Base-by-base conservation (phyloP, 1,139 yeast genomes). In the Protomyces arabidopsidicola region DNA sequence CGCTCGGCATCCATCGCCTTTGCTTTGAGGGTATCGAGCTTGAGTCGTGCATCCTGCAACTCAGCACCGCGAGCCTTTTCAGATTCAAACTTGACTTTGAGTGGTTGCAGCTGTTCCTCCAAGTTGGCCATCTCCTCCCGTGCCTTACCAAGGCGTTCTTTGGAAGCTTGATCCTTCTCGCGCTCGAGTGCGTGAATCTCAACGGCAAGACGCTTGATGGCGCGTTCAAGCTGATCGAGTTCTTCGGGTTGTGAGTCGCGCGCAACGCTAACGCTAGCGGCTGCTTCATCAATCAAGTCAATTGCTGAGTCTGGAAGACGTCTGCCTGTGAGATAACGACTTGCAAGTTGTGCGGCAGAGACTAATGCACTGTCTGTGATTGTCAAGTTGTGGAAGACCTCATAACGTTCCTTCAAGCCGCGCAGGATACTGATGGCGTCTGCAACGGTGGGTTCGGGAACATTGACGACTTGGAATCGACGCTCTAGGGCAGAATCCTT, bases 401-500 rank as follows among this genome's bases (percentile, higher is more conserved):
- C 99, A 76, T 93, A 95, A 75, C 88, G 88, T 74, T 89, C 95
- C 76, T 93, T 98, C 71, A 95, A 82, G 68, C 98, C 98, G 81
- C 98, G 87, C 70, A 95, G 82, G 67, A 93, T 93, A 8, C 98
- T 97, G 63, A 93, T 90, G 0, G 98, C 90, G 77, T 93, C 98
- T 70, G 87, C 83, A 38, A 90, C 84, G 0, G 97, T 87, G 65
- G 98, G 93, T 71, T 95, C 99, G 58, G 89, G 90, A 22, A 93
- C 98, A 72, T 91, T 96, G 70, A 95, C 88, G 75, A 90, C 90
- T 77, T 93, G 99, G 83, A 93, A 93, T 75, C 99, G 85, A 82
- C 99, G 88, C 76, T 93, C 99, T 75, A 93, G 91, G 0, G 99
- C 98, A 74, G 97, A 98, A 76, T 93, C 99, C 75, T 93, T 93